Conservation (phyloP, 108 stramenopile genomes). For the Nannochloropsis oceanica region DNA sequence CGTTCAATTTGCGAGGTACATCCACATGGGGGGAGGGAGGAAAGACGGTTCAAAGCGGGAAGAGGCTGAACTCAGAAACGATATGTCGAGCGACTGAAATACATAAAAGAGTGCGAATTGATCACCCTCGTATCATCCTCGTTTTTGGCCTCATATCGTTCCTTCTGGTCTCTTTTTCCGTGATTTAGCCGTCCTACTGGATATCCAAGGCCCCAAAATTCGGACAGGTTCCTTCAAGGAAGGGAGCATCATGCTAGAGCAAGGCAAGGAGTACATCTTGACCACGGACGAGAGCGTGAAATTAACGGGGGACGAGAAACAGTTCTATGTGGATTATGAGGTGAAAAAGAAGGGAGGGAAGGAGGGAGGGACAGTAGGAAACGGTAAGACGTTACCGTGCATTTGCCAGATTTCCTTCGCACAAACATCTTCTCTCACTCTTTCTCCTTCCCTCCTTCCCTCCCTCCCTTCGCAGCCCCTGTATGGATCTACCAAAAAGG, state of each 20-base stretch:
- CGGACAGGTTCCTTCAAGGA: conserved; percentile 37
- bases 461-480: conserved; percentile 25
- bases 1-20: neutral
- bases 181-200: conserved; percentile 2
- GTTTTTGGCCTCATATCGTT: neutral
- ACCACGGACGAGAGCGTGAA: conserved; percentile 3
- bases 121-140: neutral
- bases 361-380: neutral
- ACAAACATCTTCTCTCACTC: neutral
- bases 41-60: neutral
- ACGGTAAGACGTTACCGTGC: neutral
- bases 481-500: conserved; percentile 45
- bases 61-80: too few relatives aligned
- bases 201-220: conserved; percentile 28
- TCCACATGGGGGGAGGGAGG: neutral
- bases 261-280: conserved; percentile 7
- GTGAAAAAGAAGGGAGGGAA: neutral
- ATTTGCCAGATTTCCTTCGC: neutral
- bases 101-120: neutral
- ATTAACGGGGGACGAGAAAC: neutral
- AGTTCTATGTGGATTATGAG: neutral
- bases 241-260: conserved; percentile 35
- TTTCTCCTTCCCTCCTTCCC: neutral
- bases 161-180: neutral
- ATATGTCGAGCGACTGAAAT: neutral